Conservation (phyloP, 441 rosid species). For the Sinapis alba region DNA sequence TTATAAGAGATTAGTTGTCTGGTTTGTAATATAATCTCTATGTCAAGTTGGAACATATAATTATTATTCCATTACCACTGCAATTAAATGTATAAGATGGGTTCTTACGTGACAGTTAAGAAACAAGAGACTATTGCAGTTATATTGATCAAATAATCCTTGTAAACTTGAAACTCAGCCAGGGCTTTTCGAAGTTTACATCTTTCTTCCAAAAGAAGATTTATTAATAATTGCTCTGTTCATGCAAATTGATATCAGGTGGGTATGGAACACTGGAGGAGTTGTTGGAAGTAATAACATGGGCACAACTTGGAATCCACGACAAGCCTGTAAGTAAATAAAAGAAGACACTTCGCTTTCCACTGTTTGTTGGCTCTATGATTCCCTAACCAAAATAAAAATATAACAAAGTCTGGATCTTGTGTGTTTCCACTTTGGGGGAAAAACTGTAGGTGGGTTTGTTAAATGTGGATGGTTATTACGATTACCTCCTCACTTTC, state of each 20-base stretch:
- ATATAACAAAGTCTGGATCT: constrained; percentile 20
- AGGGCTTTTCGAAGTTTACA: background rate
- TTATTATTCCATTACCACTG: background rate
- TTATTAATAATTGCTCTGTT: constrained; percentile 17
- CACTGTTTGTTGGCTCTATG: constrained; percentile 19
- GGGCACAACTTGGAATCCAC: constrained; percentile 99
- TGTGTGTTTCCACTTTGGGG: constrained; percentile 30
- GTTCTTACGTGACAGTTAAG: background rate
- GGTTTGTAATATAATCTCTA: background rate
- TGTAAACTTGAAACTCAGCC: constrained; percentile 2
- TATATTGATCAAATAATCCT: background rate
- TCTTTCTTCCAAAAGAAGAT: constrained; percentile 16
- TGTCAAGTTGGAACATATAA: background rate
- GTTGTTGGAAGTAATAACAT: constrained; percentile 83
- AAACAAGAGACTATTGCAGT: background rate
- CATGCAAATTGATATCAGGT: constrained; percentile 49
- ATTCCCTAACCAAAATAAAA: constrained; percentile 15
- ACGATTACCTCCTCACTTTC: constrained; percentile 78
- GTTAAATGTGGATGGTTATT: constrained; percentile 93
- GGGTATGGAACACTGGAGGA: constrained; percentile 98
- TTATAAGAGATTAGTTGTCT: background rate
- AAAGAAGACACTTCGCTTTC: background rate
- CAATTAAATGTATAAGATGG: background rate
- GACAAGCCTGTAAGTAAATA: constrained; percentile 82
- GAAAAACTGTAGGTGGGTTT: constrained; percentile 73